A percentile compares a stretch with the other conserved stretches of the same genome.
These are phyloP conservation scores for Jimgerdemannia lactiflua DNA, from an alignment of 192 early-diverging fungal species.

Conservation along the genomic window DNA sequence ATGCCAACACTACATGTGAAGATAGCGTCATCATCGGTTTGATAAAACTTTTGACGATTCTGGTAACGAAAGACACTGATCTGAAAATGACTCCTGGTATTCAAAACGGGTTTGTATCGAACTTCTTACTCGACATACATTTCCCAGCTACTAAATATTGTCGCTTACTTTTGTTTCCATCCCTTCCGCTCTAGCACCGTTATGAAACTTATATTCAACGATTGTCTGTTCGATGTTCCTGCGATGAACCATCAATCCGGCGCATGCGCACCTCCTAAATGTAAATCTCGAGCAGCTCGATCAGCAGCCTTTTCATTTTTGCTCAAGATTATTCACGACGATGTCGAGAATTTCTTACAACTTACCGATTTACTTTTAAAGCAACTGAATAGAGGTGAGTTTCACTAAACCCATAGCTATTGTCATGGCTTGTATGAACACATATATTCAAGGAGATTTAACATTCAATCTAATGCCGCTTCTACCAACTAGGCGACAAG, in stretches of 20 bases:
- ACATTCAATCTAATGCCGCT: no score
- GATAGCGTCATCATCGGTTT: conserved; percentile 41
- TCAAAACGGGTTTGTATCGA: conserved; percentile 10
- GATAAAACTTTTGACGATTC: conserved; percentile 31
- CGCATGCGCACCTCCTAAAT: conserved; percentile 25
- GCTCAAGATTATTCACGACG: conserved; percentile 21
- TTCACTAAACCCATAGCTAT: neutral
- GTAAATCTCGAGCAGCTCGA: conserved; percentile 34
- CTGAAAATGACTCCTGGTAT: conserved; percentile 13
- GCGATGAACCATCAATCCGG: conserved; percentile 1
- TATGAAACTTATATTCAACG: conserved; percentile 31
- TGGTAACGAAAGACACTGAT: conserved; percentile 21
- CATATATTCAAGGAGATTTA: no score
- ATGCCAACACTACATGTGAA: conserved; percentile 26
- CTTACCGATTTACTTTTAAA: conserved; percentile 29
- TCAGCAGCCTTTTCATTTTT: conserved; percentile 35
- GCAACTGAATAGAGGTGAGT: conserved; percentile 34
- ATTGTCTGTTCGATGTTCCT: conserved; percentile 35
- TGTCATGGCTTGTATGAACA: neutral
- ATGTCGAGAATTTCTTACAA: conserved; percentile 24
- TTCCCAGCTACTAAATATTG: conserved; percentile 13
- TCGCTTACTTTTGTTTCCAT: no score
- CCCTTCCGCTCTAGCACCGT: neutral
- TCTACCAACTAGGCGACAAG: conserved; percentile 13
- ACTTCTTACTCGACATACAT: neutral